Evolutionary conservation across 2,329 filamentous ascomycete species (phyloP).

Genomic region (Zasmidium cellare): DNA sequence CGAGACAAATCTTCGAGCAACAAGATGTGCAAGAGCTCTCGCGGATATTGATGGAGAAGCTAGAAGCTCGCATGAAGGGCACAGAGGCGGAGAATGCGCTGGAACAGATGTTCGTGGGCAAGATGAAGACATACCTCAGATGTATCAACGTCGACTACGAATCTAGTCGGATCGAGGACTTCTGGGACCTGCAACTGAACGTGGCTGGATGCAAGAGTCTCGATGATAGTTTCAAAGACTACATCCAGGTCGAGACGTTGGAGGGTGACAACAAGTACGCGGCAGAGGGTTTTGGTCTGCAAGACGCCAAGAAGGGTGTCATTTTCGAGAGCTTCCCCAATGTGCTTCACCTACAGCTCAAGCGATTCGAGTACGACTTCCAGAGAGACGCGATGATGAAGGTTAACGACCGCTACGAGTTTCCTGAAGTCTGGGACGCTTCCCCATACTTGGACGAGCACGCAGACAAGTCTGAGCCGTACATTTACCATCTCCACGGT

Average conservation of each 20-base stretch:
- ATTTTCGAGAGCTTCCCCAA: slow-evolving; percentile 96
- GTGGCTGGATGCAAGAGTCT: slow-evolving; percentile 91
- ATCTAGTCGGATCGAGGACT: slow-evolving; percentile 92
- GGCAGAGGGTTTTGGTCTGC: slow-evolving; percentile 85
- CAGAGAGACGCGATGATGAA: slow-evolving; percentile 98
- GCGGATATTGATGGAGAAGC: slow-evolving; percentile 92
- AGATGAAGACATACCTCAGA: slow-evolving; percentile 97
- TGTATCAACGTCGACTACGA: slow-evolving; percentile 99
- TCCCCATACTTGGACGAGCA: slow-evolving; percentile 83
- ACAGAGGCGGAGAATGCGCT: slow-evolving; percentile 87
- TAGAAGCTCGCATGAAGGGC: slow-evolving; percentile 98
- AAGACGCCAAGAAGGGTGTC: slow-evolving; percentile 96
- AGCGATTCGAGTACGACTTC: slow-evolving; percentile 97
- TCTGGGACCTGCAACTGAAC: slow-evolving; percentile 98
- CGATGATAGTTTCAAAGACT: slow-evolving; percentile 92
- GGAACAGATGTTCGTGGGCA: slow-evolving; percentile 89
- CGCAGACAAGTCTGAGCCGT: slow-evolving; percentile 83
- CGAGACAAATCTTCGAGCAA: slow-evolving; percentile 95
- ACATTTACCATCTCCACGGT: slow-evolving; percentile 89
- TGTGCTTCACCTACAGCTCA: slow-evolving; percentile 90
- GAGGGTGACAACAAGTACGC: slow-evolving; percentile 99
- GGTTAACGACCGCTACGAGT: slow-evolving; percentile 90
- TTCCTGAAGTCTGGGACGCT: slow-evolving; percentile 80
- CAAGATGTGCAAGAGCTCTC: slow-evolving; percentile 98
- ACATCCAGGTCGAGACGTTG: slow-evolving; percentile 93